Conservation (phyloP, 2,329 filamentous ascomycete genomes). For the Microdochium nivale region DNA sequence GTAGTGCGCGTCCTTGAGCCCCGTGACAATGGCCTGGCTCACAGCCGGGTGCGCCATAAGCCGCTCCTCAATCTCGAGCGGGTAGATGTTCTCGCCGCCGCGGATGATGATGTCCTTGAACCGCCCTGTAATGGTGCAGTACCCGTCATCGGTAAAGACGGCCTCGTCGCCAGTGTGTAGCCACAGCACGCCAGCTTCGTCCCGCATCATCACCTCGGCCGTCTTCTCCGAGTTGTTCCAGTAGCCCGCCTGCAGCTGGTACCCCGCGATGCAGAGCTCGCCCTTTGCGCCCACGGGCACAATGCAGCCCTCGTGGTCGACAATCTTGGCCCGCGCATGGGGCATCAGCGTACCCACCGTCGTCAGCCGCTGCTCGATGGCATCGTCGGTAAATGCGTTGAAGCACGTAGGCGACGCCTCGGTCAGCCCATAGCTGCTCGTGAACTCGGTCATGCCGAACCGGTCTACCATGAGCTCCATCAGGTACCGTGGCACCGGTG, state of each 20-base stretch:
- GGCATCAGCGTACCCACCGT: slow-evolving; percentile 73
- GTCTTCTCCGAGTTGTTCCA: slow-evolving; percentile 70
- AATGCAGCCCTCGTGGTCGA: slow-evolving; percentile 56
- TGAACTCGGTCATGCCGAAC: slow-evolving; percentile 69
- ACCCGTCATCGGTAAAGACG: slow-evolving; percentile 58
- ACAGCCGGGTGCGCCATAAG: slow-evolving; percentile 57
- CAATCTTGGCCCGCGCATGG: slow-evolving; percentile 69
- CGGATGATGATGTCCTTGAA: slow-evolving; percentile 77
- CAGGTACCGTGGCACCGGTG: slow-evolving; percentile 64
- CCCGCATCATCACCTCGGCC: slow-evolving; percentile 46
- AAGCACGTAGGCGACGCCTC: slow-evolving; percentile 76
- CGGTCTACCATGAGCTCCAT: slow-evolving; percentile 65
- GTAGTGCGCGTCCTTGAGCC: slow-evolving; percentile 60
- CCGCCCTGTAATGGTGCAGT: slow-evolving; percentile 64
- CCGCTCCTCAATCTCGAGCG: slow-evolving; percentile 67
- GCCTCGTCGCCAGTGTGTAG: slow-evolving; percentile 61
- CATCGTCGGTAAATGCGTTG: slow-evolving; percentile 69
- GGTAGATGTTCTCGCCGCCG: slow-evolving; percentile 67
- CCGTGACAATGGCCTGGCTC: slow-evolving; percentile 58
- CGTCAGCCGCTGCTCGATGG: slow-evolving; percentile 54
- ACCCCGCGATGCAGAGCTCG: slow-evolving; percentile 71
- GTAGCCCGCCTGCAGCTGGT: slow-evolving; percentile 61
- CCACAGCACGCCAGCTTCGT: slow-evolving; percentile 50
- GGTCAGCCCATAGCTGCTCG: slow-evolving; percentile 63
- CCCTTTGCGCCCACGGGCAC: slow-evolving; percentile 61